These are phyloP conservation scores for Salvia miltiorrhiza DNA, from an alignment of 257 asterid species.

Conservation along the genomic window DNA sequence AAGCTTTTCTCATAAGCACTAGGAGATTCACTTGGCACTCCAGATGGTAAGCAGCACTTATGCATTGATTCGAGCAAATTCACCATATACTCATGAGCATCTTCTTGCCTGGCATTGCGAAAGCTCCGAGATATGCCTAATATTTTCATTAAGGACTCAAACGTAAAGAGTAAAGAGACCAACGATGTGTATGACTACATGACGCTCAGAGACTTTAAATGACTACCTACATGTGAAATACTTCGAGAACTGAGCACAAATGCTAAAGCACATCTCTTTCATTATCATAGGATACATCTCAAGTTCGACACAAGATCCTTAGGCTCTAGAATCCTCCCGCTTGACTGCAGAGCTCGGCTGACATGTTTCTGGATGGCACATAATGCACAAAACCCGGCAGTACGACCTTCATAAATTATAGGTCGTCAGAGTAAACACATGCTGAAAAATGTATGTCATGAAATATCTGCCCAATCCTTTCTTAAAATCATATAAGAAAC, in stretches of 20 bases:
- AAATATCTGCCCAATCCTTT: neutral
- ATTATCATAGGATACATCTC: slow-evolving; percentile 68
- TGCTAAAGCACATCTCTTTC: slow-evolving; percentile 5
- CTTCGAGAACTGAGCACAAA: neutral
- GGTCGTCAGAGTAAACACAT: slow-evolving; percentile 18
- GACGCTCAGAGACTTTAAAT: neutral
- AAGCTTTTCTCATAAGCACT: slow-evolving; percentile 91
- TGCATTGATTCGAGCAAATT: slow-evolving; percentile 95
- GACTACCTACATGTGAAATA: neutral
- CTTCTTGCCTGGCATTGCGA: slow-evolving; percentile 92
- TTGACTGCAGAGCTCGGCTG: slow-evolving; percentile 89
- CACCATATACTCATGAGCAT: slow-evolving; percentile 98
- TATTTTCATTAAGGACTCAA: slow-evolving; percentile 42
- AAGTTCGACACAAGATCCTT: slow-evolving; percentile 96
- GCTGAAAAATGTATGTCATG: neutral
- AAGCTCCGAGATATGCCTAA: slow-evolving; percentile 91
- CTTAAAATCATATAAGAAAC: neutral
- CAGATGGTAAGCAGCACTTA: slow-evolving; percentile 95
- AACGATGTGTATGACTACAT: neutral
- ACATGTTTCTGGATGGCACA: slow-evolving; percentile 98
- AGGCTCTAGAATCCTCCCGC: slow-evolving; percentile 93
- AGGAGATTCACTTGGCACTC: slow-evolving; percentile 93
- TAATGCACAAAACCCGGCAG: slow-evolving; percentile 92
- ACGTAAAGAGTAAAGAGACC: slow-evolving; percentile 2
- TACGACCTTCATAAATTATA: slow-evolving; percentile 61